phyloP scores from a whole-genome alignment of 139 green algal genomes.

The Deuterostichococcus epilithicus region DNA sequence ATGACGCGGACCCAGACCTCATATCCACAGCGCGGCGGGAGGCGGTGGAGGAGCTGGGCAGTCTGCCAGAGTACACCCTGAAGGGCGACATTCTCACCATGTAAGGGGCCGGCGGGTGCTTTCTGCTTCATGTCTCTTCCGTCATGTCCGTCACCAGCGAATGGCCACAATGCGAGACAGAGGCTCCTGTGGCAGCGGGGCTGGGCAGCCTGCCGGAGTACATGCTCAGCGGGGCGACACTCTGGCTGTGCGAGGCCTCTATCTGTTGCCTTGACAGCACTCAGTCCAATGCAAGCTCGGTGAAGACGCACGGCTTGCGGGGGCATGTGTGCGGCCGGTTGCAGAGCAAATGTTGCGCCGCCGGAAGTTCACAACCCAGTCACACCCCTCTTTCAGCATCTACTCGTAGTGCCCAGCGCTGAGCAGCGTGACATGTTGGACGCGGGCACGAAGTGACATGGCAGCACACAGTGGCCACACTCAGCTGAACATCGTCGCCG shows the following conservation, averaged over 20 bases:
- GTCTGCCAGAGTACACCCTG: slow-evolving; percentile 17
- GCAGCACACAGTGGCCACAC: neutral
- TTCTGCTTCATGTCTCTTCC: neutral
- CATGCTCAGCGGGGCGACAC: neutral
- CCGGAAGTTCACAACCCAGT: no score
- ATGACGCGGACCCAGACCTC: slow-evolving; percentile 49
- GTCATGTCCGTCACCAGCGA: neutral
- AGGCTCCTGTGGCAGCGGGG: neutral
- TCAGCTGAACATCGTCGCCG: neutral
- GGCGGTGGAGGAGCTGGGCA: slow-evolving; percentile 46
- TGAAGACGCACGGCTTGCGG: no score
- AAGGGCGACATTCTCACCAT: slow-evolving; percentile 26
- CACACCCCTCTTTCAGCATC: no score
- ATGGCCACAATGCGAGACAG: neutral
- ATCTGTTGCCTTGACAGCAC: neutral
- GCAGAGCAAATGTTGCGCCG: neutral
- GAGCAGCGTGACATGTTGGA: neutral
- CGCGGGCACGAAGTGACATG: neutral
- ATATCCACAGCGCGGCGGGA: slow-evolving; percentile 50
- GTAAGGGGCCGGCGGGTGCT: neutral
- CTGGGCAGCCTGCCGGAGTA: neutral
- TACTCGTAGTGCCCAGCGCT: neutral
- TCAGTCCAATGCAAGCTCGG: no score
- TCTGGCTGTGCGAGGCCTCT: neutral
- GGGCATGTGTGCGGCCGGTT: no score